These are phyloP conservation scores for Diplodia mutila DNA, from an alignment of 2,329 filamentous ascomycete species.

Conservation along the genomic window DNA sequence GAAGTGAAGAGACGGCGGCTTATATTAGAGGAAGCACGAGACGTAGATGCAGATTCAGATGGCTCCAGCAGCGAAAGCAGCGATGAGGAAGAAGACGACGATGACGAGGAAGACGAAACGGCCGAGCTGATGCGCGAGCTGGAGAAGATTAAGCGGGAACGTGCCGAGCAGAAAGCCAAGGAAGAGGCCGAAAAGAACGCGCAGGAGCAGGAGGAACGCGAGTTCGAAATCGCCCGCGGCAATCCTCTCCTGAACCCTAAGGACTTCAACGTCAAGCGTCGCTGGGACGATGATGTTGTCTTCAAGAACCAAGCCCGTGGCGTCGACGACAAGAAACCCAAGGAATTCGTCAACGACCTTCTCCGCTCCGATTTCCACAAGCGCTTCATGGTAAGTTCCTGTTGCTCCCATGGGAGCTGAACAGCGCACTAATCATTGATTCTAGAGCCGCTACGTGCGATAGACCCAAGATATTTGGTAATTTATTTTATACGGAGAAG, in stretches of 20 bases:
- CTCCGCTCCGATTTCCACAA: slow-evolving; percentile 96
- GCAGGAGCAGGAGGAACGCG: slow-evolving; percentile 79
- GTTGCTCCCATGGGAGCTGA: neutral
- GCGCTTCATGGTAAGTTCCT: slow-evolving; percentile 76
- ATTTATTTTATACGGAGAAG: neutral
- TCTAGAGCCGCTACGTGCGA: slow-evolving; percentile 44
- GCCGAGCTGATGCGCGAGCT: slow-evolving; percentile 90
- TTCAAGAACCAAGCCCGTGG: slow-evolving; percentile 98
- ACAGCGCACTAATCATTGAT: neutral
- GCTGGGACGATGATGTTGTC: slow-evolving; percentile 97
- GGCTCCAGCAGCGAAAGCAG: slow-evolving; percentile 62
- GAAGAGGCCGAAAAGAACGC: slow-evolving; percentile 82
- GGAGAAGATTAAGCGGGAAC: slow-evolving; percentile 88
- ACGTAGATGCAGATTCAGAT: slow-evolving; percentile 82
- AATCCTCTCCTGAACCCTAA: slow-evolving; percentile 88
- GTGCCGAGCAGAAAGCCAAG: slow-evolving; percentile 77
- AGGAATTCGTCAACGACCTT: slow-evolving; percentile 97
- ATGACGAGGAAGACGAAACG: slow-evolving; percentile 70
- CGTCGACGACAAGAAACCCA: slow-evolving; percentile 88
- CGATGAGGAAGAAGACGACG: slow-evolving; percentile 50
- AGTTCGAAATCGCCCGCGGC: slow-evolving; percentile 85
- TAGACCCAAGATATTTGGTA: slow-evolving; percentile 31
- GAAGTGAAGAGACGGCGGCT: slow-evolving; percentile 78
- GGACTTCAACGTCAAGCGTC: slow-evolving; percentile 87
- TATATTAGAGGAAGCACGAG: slow-evolving; percentile 84